Evolutionary conservation across 2,329 filamentous ascomycete species (phyloP), one percentile per base, ranked within the genome.

Genomic region (Exophiala lecanii-corni): DNA sequence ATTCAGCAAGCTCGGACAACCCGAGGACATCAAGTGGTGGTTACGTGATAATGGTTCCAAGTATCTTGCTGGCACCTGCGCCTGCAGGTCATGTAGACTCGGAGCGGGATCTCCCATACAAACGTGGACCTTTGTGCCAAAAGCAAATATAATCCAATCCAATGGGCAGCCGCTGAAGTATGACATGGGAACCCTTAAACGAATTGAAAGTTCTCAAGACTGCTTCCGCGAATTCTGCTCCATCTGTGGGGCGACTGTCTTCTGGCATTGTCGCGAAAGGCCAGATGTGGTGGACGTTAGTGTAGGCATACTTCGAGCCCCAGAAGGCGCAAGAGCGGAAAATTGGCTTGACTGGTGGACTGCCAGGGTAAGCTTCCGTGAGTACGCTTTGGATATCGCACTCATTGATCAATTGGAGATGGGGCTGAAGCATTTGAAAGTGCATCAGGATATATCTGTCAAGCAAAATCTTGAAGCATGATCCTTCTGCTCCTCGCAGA

Each of bases 51-150:
- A 50, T 17, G 52, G 65, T 9, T 70, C 63, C 3, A 76, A 70
- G 48, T 84, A 79, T 57, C 63, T 81, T 1, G 75, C 78, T 5
- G 78, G 78, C 1, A 73, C 74, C 9, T 85, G 82, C 55, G 69
- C 72, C 1, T 86, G 82, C 59, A 69, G 63, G 6, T 76, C 77
- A 3, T 87, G 83, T 58, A 75, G 81, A 6, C 65, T 79, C 3
- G 62, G 64, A 1, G 73, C 75, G 2, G 81, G 81, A 2, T 81
- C 78, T 47, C 80, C 84, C 42, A 73, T 84, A 36, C 75, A 82
- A 53, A 65, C 73, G 0, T 86, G 82, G 82, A 71, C 78, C 0
- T 86, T 84, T 56, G 64, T 85, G 1, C 79, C 80, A 0, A 68
- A 70, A 18, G 61, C 64, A 2, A 81, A 83, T 36, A 41, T 51